Conservation (phyloP, 2,329 filamentous ascomycete genomes). For the Alternaria alternata region DNA sequence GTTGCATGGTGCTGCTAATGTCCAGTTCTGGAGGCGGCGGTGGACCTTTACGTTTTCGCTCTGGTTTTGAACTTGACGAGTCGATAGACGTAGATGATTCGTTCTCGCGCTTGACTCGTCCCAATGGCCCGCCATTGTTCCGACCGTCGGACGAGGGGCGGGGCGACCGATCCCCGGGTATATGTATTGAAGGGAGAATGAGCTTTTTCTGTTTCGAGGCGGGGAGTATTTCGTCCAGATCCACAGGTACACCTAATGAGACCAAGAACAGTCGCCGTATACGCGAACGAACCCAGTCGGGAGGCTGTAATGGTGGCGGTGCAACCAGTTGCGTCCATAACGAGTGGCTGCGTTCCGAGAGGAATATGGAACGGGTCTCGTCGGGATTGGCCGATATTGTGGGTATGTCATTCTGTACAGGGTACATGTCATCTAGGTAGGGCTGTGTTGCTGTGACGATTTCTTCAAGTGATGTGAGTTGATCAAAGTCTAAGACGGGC, state of each 20-base stretch:
- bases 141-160: slow-evolving; percentile 50
- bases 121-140: slow-evolving; percentile 39
- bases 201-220: slow-evolving; percentile 98
- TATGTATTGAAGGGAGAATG: slow-evolving; percentile 79
- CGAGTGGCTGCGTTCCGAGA: slow-evolving; percentile 85
- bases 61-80: slow-evolving; percentile 47
- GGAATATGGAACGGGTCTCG: slow-evolving; percentile 58
- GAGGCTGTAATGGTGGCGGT: slow-evolving; percentile 90
- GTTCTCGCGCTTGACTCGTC: slow-evolving; percentile 51
- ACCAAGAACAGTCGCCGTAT: slow-evolving; percentile 95
- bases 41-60: slow-evolving; percentile 63
- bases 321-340: slow-evolving; percentile 97
- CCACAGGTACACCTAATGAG: slow-evolving; percentile 92
- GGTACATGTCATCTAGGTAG: slow-evolving; percentile 69
- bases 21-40: slow-evolving; percentile 79
- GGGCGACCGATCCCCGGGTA: slow-evolving; percentile 49
- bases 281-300: slow-evolving; percentile 96
- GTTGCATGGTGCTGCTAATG: slow-evolving; percentile 76
- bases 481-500: slow-evolving; percentile 74
- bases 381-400: slow-evolving; percentile 49
- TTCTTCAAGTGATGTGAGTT: slow-evolving; percentile 65
- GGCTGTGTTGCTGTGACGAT: slow-evolving; percentile 68
- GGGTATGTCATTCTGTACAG: slow-evolving; percentile 55
- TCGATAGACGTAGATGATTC: slow-evolving; percentile 51
- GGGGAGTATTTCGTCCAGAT: slow-evolving; percentile 95